Percentiles rank a stretch among this genome's conserved stretches.
phyloP scores from a whole-genome alignment of 2,329 filamentous ascomycete species.

The Xylariaceae sp. region DNA sequence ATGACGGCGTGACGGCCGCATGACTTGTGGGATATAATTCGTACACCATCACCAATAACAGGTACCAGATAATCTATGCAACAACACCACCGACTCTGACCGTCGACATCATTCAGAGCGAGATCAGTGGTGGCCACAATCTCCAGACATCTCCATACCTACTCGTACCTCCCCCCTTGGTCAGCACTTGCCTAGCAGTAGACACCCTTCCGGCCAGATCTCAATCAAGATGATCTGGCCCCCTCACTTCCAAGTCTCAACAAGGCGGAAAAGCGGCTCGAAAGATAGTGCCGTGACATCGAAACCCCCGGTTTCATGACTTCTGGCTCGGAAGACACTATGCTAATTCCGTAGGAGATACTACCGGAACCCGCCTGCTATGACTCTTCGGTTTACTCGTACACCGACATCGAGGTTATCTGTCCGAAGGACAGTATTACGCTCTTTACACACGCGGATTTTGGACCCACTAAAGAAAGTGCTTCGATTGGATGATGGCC shows the following conservation, averaged over 20 bases:
- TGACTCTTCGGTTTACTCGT: background rate
- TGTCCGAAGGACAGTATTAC: too few relatives aligned
- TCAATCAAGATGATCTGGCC: background rate
- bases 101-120: too few relatives aligned
- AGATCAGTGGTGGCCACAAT: too few relatives aligned
- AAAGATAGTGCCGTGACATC: background rate
- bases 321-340: background rate
- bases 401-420: background rate
- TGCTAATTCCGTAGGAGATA: background rate
- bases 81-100: background rate
- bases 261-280: background rate
- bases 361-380: background rate
- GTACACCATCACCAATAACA: background rate
- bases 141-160: too few relatives aligned
- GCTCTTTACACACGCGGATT: too few relatives aligned
- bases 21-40: slow-evolving; percentile 21
- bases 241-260: background rate
- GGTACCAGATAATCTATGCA: background rate
- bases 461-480: too few relatives aligned
- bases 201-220: background rate
- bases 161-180: background rate
- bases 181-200: background rate
- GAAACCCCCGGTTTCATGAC: background rate
- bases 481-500: too few relatives aligned
- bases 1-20: slow-evolving; percentile 18